Base-by-base conservation (phyloP, 2,329 filamentous ascomycete genomes). In the Verticillium albo-atrum region DNA sequence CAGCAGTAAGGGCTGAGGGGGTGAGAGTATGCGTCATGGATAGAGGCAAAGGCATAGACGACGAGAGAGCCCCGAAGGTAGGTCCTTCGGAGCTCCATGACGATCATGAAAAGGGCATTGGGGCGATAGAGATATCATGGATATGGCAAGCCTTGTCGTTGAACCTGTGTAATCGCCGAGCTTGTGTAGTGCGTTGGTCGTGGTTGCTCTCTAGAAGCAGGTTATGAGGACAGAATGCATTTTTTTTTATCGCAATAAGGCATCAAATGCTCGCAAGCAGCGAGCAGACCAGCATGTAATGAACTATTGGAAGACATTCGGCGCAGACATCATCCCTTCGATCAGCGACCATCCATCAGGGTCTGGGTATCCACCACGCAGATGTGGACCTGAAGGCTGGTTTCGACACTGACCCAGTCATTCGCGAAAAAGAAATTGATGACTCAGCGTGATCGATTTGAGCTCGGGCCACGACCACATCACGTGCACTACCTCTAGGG, bases 1-100 rank as follows among this genome's bases (percentile, higher is more conserved):
- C 86, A 88, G 60, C 89, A 91, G 79, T 91, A 85, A 80, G 28
- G n/a, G 42, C 23, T 23, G 20, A n/a, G 42, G 9, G 12, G 42
- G 12, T n/a, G n/a, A 10, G 42, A 9, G n/a, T 3, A 50, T 50
- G 7, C 42, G 20, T 50, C n/a, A 25, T 25, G 42, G 42, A 26
- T 50, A 50, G 42, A 50, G 20, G 42, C 20, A 50, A 5, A 9
- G 42, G n/a, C 42, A 50, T 50, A 50, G 42, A 50, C n/a, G 20
- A 50, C 7, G 42, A 23, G 42, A 50, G 42, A 50, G 42, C 42
- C 7, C 12, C 9, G 42, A 50, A 50, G 42, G 20, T 25, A 50
- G 42, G 42, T 3, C n/a, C 42, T 50, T 50, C 20, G 42, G 42
- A 23, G 42, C 42, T 50, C 20, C n/a, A 50, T 50, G 42, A 50